Conservation (phyloP, 169 alveolate genomes). For the Plasmodium coatneyi region DNA sequence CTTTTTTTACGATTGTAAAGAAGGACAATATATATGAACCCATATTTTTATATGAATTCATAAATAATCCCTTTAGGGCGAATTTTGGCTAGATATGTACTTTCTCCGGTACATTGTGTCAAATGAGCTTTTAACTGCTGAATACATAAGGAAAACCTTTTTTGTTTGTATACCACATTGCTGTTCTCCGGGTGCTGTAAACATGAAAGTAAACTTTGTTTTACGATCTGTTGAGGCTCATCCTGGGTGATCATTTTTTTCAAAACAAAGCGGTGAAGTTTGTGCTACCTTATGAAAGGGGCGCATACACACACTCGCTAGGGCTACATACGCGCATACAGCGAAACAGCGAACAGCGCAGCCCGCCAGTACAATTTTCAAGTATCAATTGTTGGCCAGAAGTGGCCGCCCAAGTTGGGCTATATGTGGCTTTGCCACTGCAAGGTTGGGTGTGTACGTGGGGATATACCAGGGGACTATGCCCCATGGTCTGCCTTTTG, state of each 20-base stretch:
- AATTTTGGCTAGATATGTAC: not conserved
- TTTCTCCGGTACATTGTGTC: not conserved
- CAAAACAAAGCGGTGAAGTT: not conserved
- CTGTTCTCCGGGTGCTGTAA: slow-evolving; percentile 51
- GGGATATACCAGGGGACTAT: too few species aligned
- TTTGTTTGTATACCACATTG: slow-evolving; percentile 14
- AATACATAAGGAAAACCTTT: not conserved
- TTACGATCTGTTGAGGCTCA: slow-evolving; percentile 59
- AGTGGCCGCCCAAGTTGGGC: not conserved
- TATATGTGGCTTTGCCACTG: too few species aligned
- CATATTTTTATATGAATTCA: not conserved
- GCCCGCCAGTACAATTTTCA: not conserved
- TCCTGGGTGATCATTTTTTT: slow-evolving; percentile 17
- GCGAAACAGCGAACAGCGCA: not conserved
- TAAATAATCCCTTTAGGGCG: slow-evolving; percentile 26
- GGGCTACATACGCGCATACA: too few species aligned
- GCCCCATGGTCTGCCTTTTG: too few species aligned
- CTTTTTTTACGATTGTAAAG: slow-evolving; percentile 6
- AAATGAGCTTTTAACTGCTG: not conserved
- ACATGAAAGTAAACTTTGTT: slow-evolving; percentile 24
- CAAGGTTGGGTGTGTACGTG: too few species aligned
- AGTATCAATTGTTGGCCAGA: not conserved
- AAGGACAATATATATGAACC: not conserved
- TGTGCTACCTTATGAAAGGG: not conserved
- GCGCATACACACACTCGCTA: too few species aligned